These are phyloP conservation scores for Cucurbita argyrosperma DNA, from an alignment of 306 rosid species.

Conservation along the genomic window DNA sequence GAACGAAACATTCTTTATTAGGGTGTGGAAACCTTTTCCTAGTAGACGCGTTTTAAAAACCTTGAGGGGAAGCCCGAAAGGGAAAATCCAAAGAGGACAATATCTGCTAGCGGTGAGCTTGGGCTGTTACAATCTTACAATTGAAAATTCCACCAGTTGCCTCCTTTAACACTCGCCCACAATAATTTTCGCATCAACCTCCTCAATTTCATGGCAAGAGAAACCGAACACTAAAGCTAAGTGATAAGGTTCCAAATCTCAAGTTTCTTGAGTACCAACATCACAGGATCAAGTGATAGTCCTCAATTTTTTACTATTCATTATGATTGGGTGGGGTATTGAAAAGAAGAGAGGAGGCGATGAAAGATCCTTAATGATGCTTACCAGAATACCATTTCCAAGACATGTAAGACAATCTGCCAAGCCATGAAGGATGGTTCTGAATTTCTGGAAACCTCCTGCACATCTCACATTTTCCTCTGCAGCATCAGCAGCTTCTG, in stretches of 20 bases:
- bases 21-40: too few relatives aligned
- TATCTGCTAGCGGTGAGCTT: too few relatives aligned
- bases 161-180: not conserved
- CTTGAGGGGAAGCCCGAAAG: too few relatives aligned
- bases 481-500: constrained; percentile 16
- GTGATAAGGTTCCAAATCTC: not conserved
- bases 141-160: not conserved
- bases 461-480: constrained; percentile 19
- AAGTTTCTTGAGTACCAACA: not conserved
- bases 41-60: too few relatives aligned
- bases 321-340: not conserved
- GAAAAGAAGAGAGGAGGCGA: not conserved
- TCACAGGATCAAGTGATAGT: not conserved
- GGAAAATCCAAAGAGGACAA: too few relatives aligned
- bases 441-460: constrained; percentile 25
- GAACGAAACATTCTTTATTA: too few relatives aligned
- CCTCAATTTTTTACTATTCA: not conserved
- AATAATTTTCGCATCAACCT: not conserved
- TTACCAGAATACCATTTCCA: constrained; percentile 45
- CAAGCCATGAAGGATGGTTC: constrained; percentile 43
- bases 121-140: too few relatives aligned
- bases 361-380: not conserved
- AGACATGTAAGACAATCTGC: constrained; percentile 54
- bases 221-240: not conserved
- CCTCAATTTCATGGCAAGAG: not conserved